Evolutionary conservation across 1,139 yeast species (phyloP).

Genomic region (Hemisphaericaspora lyxosophila): DNA sequence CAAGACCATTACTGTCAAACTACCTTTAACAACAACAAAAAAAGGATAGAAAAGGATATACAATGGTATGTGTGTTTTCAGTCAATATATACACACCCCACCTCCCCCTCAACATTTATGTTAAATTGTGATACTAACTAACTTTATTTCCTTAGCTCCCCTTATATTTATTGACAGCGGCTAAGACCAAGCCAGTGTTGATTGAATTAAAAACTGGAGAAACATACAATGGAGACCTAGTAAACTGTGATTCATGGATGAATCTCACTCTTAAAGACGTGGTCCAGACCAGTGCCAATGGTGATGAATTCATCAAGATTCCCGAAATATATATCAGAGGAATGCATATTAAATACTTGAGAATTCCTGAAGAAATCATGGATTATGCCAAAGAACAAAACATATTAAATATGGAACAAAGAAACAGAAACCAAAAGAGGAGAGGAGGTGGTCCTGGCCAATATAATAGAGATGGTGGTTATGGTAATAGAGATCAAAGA

Average conservation of each 20-base stretch:
- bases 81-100: too few relatives aligned
- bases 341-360: slow-evolving; percentile 55
- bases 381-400: slow-evolving; percentile 77
- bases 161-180: slow-evolving; percentile 82
- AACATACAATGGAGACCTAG: slow-evolving; percentile 78
- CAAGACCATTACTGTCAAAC: too few relatives aligned
- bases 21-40: too few relatives aligned
- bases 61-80: too few relatives aligned
- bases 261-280: slow-evolving; percentile 82
- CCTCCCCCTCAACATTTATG: too few relatives aligned
- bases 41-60: too few relatives aligned
- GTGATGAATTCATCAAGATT: slow-evolving; percentile 63
- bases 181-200: slow-evolving; percentile 83
- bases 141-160: slow-evolving; percentile 67
- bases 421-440: slow-evolving; percentile 49
- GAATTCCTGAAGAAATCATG: slow-evolving; percentile 59
- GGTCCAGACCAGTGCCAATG: slow-evolving; percentile 68
- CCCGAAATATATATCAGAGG: slow-evolving; percentile 87
- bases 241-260: slow-evolving; percentile 95
- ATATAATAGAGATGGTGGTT: slow-evolving; percentile 11
- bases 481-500: slow-evolving; percentile 16
- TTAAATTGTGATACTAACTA: slow-evolving; percentile 7
- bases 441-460: slow-evolving; percentile 30
- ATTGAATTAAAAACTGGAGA: slow-evolving; percentile 94
- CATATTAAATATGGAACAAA: slow-evolving; percentile 53